Evolutionary conservation across 2,329 filamentous ascomycete genomes (phyloP).

Genomic region (Aspergillus tubingensis): DNA sequence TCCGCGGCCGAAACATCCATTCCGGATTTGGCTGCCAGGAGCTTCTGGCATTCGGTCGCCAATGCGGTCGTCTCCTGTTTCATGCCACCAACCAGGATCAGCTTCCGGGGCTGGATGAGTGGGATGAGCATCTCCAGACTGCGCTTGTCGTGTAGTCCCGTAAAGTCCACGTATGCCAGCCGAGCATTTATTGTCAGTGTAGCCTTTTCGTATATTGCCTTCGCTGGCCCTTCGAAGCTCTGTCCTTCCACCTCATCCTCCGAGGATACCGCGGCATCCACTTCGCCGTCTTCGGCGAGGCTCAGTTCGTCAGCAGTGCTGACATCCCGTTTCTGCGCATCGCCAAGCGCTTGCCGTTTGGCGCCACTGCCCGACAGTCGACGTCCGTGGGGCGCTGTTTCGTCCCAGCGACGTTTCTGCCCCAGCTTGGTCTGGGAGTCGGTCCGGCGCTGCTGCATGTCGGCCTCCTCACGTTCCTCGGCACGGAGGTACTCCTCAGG

Average conservation of each 20-base stretch:
- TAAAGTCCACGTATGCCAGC: conserved; percentile 87
- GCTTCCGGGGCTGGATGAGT: conserved; percentile 87
- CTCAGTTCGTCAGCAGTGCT: conserved; percentile 54
- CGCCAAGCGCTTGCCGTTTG: conserved; percentile 58
- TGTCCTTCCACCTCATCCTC: conserved; percentile 56
- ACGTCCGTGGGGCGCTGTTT: conserved; percentile 53
- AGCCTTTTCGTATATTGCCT: conserved; percentile 66
- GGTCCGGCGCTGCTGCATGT: conserved; percentile 60
- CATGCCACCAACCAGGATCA: conserved; percentile 86
- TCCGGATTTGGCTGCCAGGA: conserved; percentile 53
- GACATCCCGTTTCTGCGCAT: conserved; percentile 33
- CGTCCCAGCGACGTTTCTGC: conserved; percentile 93
- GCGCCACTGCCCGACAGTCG: conserved; percentile 49
- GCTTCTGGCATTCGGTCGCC: conserved; percentile 75
- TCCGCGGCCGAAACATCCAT: conserved; percentile 45
- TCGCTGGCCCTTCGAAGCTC: conserved; percentile 67
- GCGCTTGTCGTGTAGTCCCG: conserved; percentile 88
- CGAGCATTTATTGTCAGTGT: conserved; percentile 69
- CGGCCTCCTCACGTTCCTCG: conserved; percentile 80
- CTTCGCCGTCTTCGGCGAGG: conserved; percentile 54
- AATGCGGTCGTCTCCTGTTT: conserved; percentile 75
- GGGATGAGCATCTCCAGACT: conserved; percentile 94
- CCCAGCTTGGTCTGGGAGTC: conserved; percentile 68
- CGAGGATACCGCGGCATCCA: conserved; percentile 59
- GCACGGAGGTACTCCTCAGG: conserved; percentile 92